Conservation (phyloP, 179 eudicot species). For the Actinidia arguta region DNA sequence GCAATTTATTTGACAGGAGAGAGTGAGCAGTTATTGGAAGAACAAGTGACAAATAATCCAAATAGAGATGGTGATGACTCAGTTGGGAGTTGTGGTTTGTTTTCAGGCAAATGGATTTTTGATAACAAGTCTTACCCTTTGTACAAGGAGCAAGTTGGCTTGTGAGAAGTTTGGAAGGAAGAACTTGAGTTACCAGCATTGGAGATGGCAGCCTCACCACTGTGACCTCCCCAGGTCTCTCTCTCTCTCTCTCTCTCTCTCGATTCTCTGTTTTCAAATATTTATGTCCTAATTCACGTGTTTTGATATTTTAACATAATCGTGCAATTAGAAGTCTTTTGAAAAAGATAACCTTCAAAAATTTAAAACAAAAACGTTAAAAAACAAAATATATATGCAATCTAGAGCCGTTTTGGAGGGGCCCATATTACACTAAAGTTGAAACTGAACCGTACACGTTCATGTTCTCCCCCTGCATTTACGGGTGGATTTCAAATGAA, state of each 20-base stretch:
- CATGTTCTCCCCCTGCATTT: too few species aligned
- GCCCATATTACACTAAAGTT: too few species aligned
- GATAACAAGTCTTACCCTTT: constrained; percentile 38
- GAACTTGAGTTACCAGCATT: constrained; percentile 32
- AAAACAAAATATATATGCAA: too few species aligned
- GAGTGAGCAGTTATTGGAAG: constrained; percentile 9
- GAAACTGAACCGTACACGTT: too few species aligned
- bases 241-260: constrained; percentile 13
- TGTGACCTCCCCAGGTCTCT: constrained; percentile 40
- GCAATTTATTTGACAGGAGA: constrained; percentile 7
- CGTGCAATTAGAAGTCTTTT: too few species aligned
- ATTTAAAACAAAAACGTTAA: too few species aligned
- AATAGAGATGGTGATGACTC: neutral
- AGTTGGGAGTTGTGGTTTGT: constrained; percentile 21
- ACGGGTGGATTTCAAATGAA: too few species aligned
- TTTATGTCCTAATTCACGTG: too few species aligned
- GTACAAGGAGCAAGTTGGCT: constrained; percentile 28
- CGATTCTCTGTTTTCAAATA: neutral
- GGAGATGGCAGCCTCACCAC: constrained; percentile 46
- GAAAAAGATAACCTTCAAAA: too few species aligned
- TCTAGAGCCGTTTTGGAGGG: too few species aligned
- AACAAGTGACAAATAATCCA: neutral
- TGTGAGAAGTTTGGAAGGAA: constrained; percentile 39
- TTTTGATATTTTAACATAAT: too few species aligned
- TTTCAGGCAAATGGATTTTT: constrained; percentile 37